phyloP scores from a whole-genome alignment of 768 basidiomycete species.

The Amanita rubescens region DNA sequence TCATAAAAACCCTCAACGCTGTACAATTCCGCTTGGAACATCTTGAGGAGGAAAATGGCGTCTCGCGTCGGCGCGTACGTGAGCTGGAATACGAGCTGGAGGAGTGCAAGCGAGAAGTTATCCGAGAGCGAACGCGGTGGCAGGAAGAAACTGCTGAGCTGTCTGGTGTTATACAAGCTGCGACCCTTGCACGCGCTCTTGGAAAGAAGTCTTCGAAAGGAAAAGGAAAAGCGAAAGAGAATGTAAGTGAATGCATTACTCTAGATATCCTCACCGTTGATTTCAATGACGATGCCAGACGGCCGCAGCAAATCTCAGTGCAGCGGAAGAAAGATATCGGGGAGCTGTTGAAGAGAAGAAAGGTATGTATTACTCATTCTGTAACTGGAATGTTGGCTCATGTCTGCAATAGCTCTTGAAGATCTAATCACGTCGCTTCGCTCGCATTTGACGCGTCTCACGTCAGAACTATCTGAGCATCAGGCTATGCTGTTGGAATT shows the following conservation, averaged over 20 bases:
- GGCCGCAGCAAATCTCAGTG: constrained; percentile 30
- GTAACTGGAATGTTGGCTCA: constrained; percentile 17
- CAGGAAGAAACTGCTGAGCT: constrained; percentile 47
- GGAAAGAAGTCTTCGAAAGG: constrained; percentile 18
- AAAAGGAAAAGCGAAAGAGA: constrained; percentile 33
- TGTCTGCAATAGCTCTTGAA: constrained; percentile 56
- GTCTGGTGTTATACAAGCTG: constrained; percentile 9
- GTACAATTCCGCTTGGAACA: constrained; percentile 65
- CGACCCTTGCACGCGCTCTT: constrained; percentile 22
- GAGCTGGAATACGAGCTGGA: constrained; percentile 88
- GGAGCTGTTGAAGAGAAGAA: constrained; percentile 87
- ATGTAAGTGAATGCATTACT: neutral
- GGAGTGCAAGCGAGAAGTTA: constrained; percentile 72
- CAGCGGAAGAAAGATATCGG: constrained; percentile 43
- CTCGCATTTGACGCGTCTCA: constrained; percentile 69
- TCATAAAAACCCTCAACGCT: constrained; percentile 50
- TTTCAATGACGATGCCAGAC: constrained; percentile 11
- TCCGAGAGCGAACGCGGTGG: constrained; percentile 57
- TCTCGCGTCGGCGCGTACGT: constrained; percentile 74
- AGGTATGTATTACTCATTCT: constrained; percentile 38
- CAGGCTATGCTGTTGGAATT: constrained; percentile 63
- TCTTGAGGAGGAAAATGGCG: constrained; percentile 75
- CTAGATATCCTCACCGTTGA: neutral
- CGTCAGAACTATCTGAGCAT: constrained; percentile 72
- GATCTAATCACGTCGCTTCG: constrained; percentile 68